Base-by-base conservation (phyloP, 192 early-diverging fungal species). In the Backusella liffmaniae region DNA sequence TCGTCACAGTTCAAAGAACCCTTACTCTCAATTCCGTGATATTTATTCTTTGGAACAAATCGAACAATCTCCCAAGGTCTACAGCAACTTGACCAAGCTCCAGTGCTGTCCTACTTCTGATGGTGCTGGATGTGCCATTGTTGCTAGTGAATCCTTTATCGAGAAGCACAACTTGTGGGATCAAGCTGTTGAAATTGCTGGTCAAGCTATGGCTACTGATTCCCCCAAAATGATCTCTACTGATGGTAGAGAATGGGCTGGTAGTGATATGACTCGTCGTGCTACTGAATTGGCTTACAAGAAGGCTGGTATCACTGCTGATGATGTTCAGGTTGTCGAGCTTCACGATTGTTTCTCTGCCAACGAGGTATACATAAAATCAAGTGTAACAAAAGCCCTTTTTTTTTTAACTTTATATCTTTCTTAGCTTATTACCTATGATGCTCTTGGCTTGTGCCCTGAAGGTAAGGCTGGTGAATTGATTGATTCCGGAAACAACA, bases 61-160 rank as follows among this genome's bases (percentile, higher is more conserved):
- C 23, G 83, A 89, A 66, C 73, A 84, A 21, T 89, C 91, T 15
- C 82, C 82, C 66, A 87, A 85, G 46, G 83, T 93, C 10, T 92
- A 86, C 82, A 91, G 88, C 18, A 89, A 90, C 10, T 72, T 93
- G 73, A 92, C 90, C 30, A 87, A 91, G 72, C 84, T 93, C 13
- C 91, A 92, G 79, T 93, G 92, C 83, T 91, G 88, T 70, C 91
- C 92, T 34, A 93, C 90, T 5, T 91, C 91, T 1, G 92, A 93
- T 73, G 92, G 92, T 35, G 84, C 90, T 42, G 91, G 84, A 16
- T 89, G 88, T 74, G 90, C 76, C 26, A 86, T 93, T 71, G 62
- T 93, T 34, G 87, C 87, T 23, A 91, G 87, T 4, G 91, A 92
- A 73, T 83, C 79, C 44, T 93, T 92, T 77, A 90, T 93, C 10